These are phyloP conservation scores for Remersonia thermophila DNA, from an alignment of 2,329 filamentous ascomycete genomes.

Conservation along the genomic window DNA sequence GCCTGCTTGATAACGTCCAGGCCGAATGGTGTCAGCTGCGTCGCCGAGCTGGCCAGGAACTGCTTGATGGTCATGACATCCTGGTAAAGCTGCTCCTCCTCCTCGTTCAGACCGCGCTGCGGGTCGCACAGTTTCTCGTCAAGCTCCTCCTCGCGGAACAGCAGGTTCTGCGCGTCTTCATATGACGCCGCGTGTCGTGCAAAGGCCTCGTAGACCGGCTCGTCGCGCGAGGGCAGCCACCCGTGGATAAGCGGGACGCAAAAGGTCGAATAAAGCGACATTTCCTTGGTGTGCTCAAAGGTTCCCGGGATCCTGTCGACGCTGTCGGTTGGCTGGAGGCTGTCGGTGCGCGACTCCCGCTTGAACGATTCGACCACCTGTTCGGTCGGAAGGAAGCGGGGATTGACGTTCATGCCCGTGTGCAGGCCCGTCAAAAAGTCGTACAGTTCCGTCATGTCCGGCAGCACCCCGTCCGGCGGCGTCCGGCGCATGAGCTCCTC, in stretches of 20 bases:
- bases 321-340: conserved; percentile 36
- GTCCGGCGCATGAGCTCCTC: conserved; percentile 76
- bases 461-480: conserved; percentile 50
- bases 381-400: conserved; percentile 58
- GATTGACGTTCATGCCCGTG: conserved; percentile 97
- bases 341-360: conserved; percentile 39
- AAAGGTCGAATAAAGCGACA: conserved; percentile 85
- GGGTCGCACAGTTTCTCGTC: conserved; percentile 56
- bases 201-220: conserved; percentile 58
- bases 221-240: conserved; percentile 64
- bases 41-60: conserved; percentile 69
- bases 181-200: conserved; percentile 68
- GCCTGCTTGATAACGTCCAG: conserved; percentile 60
- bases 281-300: conserved; percentile 79
- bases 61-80: conserved; percentile 76
- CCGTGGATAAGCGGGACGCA: conserved; percentile 81
- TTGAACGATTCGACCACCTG: conserved; percentile 35
- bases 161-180: conserved; percentile 80
- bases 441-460: conserved; percentile 81
- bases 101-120: conserved; percentile 46
- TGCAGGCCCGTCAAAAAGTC: conserved; percentile 77
- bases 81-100: conserved; percentile 69
- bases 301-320: conserved; percentile 47
- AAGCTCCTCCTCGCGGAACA: conserved; percentile 81
- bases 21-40: conserved; percentile 75